Conservation (phyloP, 1,284 basidiomycete genomes). For the Termitomyces sp. region DNA sequence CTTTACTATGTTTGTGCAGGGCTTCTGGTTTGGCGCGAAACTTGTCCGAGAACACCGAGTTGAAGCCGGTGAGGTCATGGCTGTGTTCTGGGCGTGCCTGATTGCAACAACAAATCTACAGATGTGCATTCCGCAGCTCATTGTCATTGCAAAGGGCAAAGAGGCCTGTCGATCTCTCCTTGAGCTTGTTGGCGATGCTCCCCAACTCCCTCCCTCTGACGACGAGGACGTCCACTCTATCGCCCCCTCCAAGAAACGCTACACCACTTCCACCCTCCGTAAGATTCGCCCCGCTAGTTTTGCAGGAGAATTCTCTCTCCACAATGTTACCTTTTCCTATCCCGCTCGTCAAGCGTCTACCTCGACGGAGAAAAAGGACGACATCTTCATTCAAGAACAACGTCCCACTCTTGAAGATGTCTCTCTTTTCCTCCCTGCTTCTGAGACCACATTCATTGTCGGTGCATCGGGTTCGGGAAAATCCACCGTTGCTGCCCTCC, state of each 20-base stretch:
- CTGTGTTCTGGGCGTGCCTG: conserved; percentile 95
- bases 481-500: conserved; percentile 82
- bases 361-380: neutral
- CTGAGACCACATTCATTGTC: conserved; percentile 90
- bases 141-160: conserved; percentile 82
- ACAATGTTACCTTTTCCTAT: conserved; percentile 79
- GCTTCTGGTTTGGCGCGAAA: conserved; percentile 93
- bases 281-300: conserved; percentile 58
- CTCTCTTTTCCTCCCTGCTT: conserved; percentile 73
- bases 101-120: conserved; percentile 86
- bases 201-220: conserved; percentile 3
- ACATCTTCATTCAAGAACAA: conserved; percentile 17
- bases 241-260: conserved; percentile 13
- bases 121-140: conserved; percentile 78
- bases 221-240: conserved; percentile 7
- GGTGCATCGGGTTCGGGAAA: conserved; percentile 92
- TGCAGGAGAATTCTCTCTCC: conserved; percentile 76
- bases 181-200: conserved; percentile 40
- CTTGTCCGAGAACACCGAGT: conserved; percentile 74
- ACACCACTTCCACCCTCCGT: conserved; percentile 34
- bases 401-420: conserved; percentile 59
- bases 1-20: conserved; percentile 93
- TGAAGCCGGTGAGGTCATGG: conserved; percentile 79
- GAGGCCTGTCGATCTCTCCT: conserved; percentile 74
- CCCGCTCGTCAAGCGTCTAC: conserved; percentile 57